Base-by-base conservation (phyloP, 495 filamentous ascomycete species). In the Trichoderma erinaceum region DNA sequence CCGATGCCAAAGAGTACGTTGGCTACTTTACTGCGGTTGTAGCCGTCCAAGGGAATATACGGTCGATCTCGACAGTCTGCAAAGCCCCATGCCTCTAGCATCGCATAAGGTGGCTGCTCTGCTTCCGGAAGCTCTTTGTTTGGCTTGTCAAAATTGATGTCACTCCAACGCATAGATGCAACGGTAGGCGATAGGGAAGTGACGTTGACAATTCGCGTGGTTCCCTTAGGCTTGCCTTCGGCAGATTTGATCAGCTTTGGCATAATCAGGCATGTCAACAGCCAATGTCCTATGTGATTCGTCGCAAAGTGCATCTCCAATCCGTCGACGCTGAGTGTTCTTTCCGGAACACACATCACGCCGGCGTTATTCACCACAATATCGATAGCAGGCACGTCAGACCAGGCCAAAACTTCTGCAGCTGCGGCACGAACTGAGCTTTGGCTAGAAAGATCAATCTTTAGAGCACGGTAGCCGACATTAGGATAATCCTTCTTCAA, bases 221-320 rank as follows among this genome's bases (percentile, higher is more conserved):
- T 46, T 18, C 43, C 43, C 43, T 46, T 46, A 0, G 43, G 43
- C 12, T 46, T 46, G 43, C 71, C 69, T 67, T 73, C 70, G 3
- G 67, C 63, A 38, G 72, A 69, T 12, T 72, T 73, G 13, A 77
- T 74, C 41, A 46, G 43, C 43, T 46, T 46, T 0, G 80, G 77
- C 78, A 80, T 80, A 56, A 82, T 64, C 44, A 85, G 68, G 66
- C 79, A 82, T 2, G 83, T 83, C 43, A 88, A 73, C 10, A 87
- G 72, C 50, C 82, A 86, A 69, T 87, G 86, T 0, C 84, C 85
- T 44, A 85, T 73, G 70, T 87, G 83, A 71, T 87, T 87, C 23
- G 80, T 82, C 11, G 79, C 86, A 41, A 89, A 83, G 67, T 88
- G 85, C 58, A 80, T 77, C 70, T 89, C 87, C 21, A 82, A 67